Evolutionary conservation across 2,329 filamentous ascomycete genomes (phyloP), one percentile per base, ranked within the genome.

Genomic region (Volutella citrinella): DNA sequence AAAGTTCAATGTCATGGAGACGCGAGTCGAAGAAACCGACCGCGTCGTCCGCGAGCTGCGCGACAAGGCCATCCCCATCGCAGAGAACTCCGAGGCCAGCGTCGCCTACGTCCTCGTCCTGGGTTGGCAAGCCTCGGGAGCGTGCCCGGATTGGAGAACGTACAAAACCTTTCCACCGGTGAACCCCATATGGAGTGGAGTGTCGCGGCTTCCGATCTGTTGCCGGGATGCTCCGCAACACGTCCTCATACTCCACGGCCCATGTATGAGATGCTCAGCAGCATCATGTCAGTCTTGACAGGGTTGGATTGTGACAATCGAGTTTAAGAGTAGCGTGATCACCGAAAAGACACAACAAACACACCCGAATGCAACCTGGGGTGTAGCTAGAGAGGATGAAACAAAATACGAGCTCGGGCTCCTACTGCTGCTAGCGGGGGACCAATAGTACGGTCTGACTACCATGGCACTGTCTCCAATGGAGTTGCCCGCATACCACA

Each of bases 1-100:
- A 25, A 78, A 86, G 30, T 96, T 97, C 68, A 78, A 78, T 42
- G 89, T 95, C 43, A 82, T 97, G 36, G 71, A 72, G 46, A 65
- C 66, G 23, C 64, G 69, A 18, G 62, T 61, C 34, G 49, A 70
- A 15, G 87, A 91, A 61, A 84, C 82, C 46, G 76, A 80, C 48
- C 70, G 77, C 38, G 81, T 84, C n/a, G 84, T 95, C 10, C 68
- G 72, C 10, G 72, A 81, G 15, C 69, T 97, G 29, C 74, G 90
- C 30, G 73, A 71, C 4, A 80, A 80, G 54, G 87, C 85, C 23
- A 80, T 97, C 5, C 82, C 86, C 0, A 90, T 97, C 5, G 86
- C 90, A 11, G 65, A 69, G 52, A 66, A 69, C 16, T 53, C 61
- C 13, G 59, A 62, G 38, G 55, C 61, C 5, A 85, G 83, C 2